A percentile compares a stretch with the other conserved stretches of the same genome.
phyloP scores from a whole-genome alignment of 768 basidiomycete genomes.

The Leccinum pellstonianum region DNA sequence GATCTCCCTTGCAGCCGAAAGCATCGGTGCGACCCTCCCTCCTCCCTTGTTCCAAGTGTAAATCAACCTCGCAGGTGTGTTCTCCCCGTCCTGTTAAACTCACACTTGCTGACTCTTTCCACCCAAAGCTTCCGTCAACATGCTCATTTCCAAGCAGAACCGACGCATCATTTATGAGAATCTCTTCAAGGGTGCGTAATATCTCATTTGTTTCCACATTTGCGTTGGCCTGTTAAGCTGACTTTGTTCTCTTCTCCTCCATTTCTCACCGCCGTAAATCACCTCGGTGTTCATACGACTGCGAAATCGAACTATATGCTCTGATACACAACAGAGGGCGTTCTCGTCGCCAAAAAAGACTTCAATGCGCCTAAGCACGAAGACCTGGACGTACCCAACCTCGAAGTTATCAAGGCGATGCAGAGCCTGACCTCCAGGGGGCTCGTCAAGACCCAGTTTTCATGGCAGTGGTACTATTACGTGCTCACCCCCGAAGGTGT shows the following conservation, averaged over 20 bases:
- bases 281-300: neutral
- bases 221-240: neutral
- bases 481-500: slow-evolving; percentile 95
- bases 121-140: slow-evolving; percentile 45
- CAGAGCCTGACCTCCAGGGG: slow-evolving; percentile 73
- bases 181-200: slow-evolving; percentile 94
- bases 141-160: slow-evolving; percentile 98
- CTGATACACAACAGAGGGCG: slow-evolving; percentile 68
- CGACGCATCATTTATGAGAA: slow-evolving; percentile 96
- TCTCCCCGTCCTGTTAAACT: neutral
- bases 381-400: slow-evolving; percentile 73
- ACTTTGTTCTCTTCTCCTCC: neutral
- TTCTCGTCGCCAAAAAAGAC: slow-evolving; percentile 99
- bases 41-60: neutral
- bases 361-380: slow-evolving; percentile 97
- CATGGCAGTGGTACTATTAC: slow-evolving; percentile 99
- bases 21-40: slow-evolving; percentile 30
- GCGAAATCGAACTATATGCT: neutral
- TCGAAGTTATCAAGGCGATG: slow-evolving; percentile 69
- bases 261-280: too few relatives aligned
- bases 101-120: slow-evolving; percentile 28
- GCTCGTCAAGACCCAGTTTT: slow-evolving; percentile 98
- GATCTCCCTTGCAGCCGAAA: slow-evolving; percentile 29
- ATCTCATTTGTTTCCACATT: neutral
- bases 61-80: neutral